Evolutionary conservation across 2,329 filamentous ascomycete species (phyloP), one percentile per base, ranked within the genome.

Genomic region (Fusarium cyanostomum): DNA sequence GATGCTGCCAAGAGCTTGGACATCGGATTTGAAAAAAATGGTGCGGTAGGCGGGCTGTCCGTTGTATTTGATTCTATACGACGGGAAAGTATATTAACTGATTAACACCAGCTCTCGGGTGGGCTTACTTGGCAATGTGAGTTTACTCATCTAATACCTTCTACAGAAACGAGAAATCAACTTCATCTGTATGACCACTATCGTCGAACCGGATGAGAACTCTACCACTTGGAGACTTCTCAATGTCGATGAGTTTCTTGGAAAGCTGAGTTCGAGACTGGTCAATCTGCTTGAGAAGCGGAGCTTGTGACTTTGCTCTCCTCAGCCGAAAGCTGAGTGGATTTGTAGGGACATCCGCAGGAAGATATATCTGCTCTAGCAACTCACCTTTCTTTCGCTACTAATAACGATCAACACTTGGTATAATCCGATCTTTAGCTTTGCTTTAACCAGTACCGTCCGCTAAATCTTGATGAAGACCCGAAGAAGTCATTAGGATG

Each of bases 141-240:
- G 10, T 24, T 21, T 41, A 82, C 78, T 5, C 81, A 84, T 54
- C 81, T 78, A 48, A 84, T 84, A 3, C 83, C 81, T 64, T 86
- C 81, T 5, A 81, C 83, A 0, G 82, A 83, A 3, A 86, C 76
- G 1, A 85, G 75, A 85, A 67, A 59, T 84, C 82, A 3, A 77
- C 77, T 13, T 75, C 69, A 3, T 76, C 77, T 1, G 41, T 48
- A 5, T 65, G 67, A 4, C 78, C 77, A 4, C 78, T 77, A 60
- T 86, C 82, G 11, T 79, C 74, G 54, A 87, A 86, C 0, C 54
- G 42, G 9, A 85, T 70, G 4, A 72, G 62, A 2, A 82, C 71
- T 5, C 78, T 80, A 1, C 67, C 70, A 12, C 55, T 63, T 0
- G 71, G 66, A 3, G 78, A 57, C 44, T 84, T 73, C 4, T 78